These are phyloP conservation scores for Penicillium verhagenii DNA, from an alignment of 495 filamentous ascomycete species.

Conservation along the genomic window DNA sequence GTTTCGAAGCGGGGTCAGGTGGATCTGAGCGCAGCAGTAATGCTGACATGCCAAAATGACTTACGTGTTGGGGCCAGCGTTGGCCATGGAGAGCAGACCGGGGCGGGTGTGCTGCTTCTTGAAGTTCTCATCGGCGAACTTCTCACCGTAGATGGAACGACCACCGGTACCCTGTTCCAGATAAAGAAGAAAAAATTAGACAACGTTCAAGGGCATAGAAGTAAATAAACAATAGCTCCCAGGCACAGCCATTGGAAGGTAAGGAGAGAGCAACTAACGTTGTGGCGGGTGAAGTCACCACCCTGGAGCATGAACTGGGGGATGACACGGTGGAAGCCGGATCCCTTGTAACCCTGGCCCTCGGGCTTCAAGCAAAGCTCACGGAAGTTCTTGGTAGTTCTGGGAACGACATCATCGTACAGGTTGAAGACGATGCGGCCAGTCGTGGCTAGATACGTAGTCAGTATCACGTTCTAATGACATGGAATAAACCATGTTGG, in stretches of 20 bases:
- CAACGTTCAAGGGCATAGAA: background rate
- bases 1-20: conserved; percentile 2
- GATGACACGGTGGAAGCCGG: conserved; percentile 93
- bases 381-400: conserved; percentile 95
- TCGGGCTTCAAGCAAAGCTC: conserved; percentile 91
- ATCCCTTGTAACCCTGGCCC: conserved; percentile 86
- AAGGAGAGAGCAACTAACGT: conserved; percentile 58
- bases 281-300: conserved; percentile 93
- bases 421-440: conserved; percentile 90
- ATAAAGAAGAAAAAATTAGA: conserved; percentile 11
- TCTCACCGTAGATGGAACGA: conserved; percentile 94
- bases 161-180: conserved; percentile 72
- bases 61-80: conserved; percentile 84
- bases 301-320: conserved; percentile 99
- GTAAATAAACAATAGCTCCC: background rate
- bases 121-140: conserved; percentile 98
- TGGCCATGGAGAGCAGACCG: conserved; percentile 95
- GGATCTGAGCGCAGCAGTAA: conserved; percentile 2
- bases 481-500: background rate
- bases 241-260: background rate
- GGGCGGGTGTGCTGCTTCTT: conserved; percentile 76
- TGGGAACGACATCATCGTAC: conserved; percentile 83
- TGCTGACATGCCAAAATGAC: conserved; percentile 19
- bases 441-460: conserved; percentile 55
- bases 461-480: conserved; percentile 13